Conservation (phyloP, 129 eudicot species). For the Chrysanthemum lavandulifolium region DNA sequence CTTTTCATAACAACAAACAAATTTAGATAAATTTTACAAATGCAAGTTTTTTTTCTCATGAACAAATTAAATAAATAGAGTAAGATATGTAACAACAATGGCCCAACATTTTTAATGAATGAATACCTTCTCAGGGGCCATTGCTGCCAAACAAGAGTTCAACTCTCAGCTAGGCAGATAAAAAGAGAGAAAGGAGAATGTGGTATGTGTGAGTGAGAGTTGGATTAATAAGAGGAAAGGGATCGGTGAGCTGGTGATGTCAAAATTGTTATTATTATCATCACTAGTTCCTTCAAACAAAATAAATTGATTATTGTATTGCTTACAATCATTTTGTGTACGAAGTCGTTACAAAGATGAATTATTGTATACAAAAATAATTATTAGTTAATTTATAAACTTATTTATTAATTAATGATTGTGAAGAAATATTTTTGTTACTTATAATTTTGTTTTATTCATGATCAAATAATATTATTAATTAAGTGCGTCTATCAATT, state of each 20-base stretch:
- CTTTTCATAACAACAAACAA: constrained; percentile 29
- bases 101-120: neutral
- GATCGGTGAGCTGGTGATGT: constrained; percentile 17
- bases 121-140: constrained; percentile 43
- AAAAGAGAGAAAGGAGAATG: constrained; percentile 24
- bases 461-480: no score
- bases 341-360: no score
- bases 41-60: neutral
- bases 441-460: no score
- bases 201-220: constrained; percentile 23
- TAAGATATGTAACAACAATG: constrained; percentile 1
- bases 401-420: no score
- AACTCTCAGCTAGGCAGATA: neutral
- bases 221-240: constrained; percentile 29
- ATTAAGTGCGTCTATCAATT: no score
- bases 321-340: no score
- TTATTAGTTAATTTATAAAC: no score
- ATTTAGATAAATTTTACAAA: neutral
- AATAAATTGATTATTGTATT: no score
- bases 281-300: no score
- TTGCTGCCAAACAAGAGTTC: constrained; percentile 11
- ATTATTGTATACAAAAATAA: no score
- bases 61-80: neutral
- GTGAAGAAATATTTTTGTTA: no score
- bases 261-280: constrained; percentile 6